A percentile compares a stretch with the other conserved stretches of the same genome.
These are phyloP conservation scores for Serpula lacrymans DNA, from an alignment of 768 basidiomycete species.

Conservation along the genomic window DNA sequence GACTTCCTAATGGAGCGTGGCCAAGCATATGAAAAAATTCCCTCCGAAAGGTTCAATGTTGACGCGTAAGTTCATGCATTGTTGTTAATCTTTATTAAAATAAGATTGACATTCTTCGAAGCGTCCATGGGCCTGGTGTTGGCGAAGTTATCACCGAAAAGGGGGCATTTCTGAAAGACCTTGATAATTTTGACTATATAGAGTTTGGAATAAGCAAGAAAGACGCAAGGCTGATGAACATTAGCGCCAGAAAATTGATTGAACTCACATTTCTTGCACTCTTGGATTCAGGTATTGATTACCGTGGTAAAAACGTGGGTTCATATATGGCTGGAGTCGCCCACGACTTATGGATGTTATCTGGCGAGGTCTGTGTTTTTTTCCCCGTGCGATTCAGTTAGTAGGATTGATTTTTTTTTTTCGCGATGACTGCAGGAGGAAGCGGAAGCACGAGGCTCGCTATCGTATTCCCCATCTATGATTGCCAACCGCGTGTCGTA, in stretches of 20 bases:
- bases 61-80: constrained; percentile 22
- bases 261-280: constrained; percentile 39
- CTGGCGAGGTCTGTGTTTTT: constrained; percentile 23
- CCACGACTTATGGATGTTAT: constrained; percentile 21
- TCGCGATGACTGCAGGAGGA: constrained; percentile 29
- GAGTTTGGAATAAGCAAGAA: constrained; percentile 37
- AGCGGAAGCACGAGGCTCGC: constrained; percentile 28
- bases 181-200: too few species aligned
- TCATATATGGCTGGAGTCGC: constrained; percentile 35
- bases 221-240: constrained; percentile 33
- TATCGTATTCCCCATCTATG: constrained; percentile 31
- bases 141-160: constrained; percentile 26
- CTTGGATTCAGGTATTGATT: constrained; percentile 47
- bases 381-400: neutral
- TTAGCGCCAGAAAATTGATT: constrained; percentile 33
- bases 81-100: neutral
- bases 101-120: constrained; percentile 17
- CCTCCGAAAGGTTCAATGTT: constrained; percentile 30
- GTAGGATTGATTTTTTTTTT: too few species aligned
- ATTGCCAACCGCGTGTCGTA: constrained; percentile 42
- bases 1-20: constrained; percentile 31
- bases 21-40: constrained; percentile 31
- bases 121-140: constrained; percentile 19
- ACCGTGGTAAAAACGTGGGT: constrained; percentile 39
- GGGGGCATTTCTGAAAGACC: constrained; percentile 39